Percentiles rank a stretch among this genome's conserved stretches.
phyloP scores from a whole-genome alignment of 2,329 filamentous ascomycete genomes.

The Fusarium nygamai region DNA sequence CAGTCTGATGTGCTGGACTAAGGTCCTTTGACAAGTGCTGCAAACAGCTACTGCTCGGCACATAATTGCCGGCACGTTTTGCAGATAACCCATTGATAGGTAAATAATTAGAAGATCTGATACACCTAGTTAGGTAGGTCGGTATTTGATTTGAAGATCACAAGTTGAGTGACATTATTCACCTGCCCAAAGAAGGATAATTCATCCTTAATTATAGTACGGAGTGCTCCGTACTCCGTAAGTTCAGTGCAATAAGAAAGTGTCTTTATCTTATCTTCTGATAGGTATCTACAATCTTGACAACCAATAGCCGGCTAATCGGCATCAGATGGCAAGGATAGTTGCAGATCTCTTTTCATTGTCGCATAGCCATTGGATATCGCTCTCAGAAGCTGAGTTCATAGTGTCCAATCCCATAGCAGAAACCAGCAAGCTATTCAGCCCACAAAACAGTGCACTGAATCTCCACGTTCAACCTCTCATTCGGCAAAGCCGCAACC shows the following conservation, averaged over 20 bases:
- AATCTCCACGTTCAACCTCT: neutral
- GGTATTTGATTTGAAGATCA: neutral
- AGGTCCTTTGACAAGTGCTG: neutral
- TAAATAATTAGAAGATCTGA: neutral
- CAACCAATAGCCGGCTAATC: neutral
- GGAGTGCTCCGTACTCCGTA: neutral
- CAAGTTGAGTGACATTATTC: neutral
- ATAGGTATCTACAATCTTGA: neutral
- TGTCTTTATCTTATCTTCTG: neutral
- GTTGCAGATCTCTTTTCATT: neutral
- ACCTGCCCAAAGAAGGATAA: neutral
- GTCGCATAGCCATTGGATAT: neutral
- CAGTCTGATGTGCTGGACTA: neutral
- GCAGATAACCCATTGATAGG: neutral
- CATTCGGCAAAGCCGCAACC: neutral
- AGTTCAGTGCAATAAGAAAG: neutral
- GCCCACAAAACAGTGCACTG: neutral
- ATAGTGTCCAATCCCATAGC: neutral
- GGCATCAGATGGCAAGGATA: neutral
- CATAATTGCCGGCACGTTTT: neutral
- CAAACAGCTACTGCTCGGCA: neutral
- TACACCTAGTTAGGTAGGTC: neutral
- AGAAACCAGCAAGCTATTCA: neutral
- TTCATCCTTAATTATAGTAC: neutral
- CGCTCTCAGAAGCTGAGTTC: neutral